Conservation (phyloP, 2,329 filamentous ascomycete genomes). For the Cladosporium halotolerans region DNA sequence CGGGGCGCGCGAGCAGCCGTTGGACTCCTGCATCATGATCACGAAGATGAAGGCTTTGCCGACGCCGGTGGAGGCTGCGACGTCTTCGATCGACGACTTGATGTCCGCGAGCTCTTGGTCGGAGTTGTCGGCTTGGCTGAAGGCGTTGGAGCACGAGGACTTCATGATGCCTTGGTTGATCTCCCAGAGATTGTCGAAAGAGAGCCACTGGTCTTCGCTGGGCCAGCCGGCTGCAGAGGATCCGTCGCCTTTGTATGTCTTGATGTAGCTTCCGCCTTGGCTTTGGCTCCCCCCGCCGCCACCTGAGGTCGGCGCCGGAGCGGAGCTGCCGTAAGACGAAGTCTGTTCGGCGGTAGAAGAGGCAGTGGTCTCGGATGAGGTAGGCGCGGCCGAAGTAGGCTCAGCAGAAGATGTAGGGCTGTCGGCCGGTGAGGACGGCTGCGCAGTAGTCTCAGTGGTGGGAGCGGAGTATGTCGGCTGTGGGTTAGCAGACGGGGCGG, state of each 20-base stretch:
- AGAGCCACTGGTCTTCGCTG: slow-evolving; percentile 17
- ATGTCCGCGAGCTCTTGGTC: slow-evolving; percentile 35
- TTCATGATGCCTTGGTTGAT: slow-evolving; percentile 32
- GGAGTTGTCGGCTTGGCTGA: slow-evolving; percentile 32
- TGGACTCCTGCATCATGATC: slow-evolving; percentile 42
- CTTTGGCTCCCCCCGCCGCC: slow-evolving; percentile 5
- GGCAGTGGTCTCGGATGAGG: background rate
- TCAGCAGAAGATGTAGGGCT: background rate
- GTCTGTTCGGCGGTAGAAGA: background rate
- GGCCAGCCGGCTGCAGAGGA: slow-evolving; percentile 22
- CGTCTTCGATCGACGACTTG: slow-evolving; percentile 32
- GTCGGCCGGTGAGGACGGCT: slow-evolving; percentile 4
- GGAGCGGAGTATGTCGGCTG: background rate
- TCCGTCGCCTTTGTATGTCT: slow-evolving; percentile 18
- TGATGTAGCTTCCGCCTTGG: slow-evolving; percentile 7
- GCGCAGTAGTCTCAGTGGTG: background rate
- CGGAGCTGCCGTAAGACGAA: background rate
- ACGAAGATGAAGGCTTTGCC: slow-evolving; percentile 40
- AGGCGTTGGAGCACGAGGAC: slow-evolving; percentile 34
- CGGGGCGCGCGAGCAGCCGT: slow-evolving; percentile 41
- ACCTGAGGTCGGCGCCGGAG: slow-evolving; percentile 5
- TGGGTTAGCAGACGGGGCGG: background rate
- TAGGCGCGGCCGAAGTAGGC: background rate
- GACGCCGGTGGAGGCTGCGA: slow-evolving; percentile 30
- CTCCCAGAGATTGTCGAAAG: slow-evolving; percentile 27